phyloP scores from a whole-genome alignment of 768 basidiomycete genomes.

The Termitomyces heimii region DNA sequence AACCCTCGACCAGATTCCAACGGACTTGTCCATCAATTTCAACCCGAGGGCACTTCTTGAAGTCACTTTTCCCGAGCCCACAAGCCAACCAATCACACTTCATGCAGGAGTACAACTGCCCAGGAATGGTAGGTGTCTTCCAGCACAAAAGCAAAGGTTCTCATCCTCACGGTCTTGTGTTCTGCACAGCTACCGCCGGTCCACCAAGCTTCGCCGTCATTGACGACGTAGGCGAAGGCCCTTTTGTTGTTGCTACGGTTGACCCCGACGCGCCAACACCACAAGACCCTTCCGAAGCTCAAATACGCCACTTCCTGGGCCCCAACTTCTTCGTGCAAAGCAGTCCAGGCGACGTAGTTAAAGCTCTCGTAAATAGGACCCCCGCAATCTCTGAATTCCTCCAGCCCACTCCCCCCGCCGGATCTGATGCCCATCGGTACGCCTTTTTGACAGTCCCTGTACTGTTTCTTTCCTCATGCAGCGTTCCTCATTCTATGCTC shows the following conservation, averaged over 20 bases:
- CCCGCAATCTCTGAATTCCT: conserved; percentile 32
- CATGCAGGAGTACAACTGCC: conserved; percentile 29
- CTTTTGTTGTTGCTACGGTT: conserved; percentile 42
- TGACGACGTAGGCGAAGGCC: conserved; percentile 24
- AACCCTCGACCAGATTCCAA: conserved; percentile 22
- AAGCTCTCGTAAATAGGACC: conserved; percentile 27
- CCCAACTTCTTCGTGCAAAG: conserved; percentile 27
- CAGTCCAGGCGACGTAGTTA: not conserved
- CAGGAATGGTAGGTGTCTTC: conserved; percentile 21
- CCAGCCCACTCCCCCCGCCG: conserved; percentile 37
- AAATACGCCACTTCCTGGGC: conserved; percentile 44
- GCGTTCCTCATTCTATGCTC: conserved; percentile 15
- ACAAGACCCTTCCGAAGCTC: conserved; percentile 30
- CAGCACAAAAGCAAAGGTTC: too few relatives aligned
- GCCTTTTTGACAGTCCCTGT: not conserved
- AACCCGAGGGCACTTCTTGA: conserved; percentile 29
- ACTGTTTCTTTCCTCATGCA: not conserved
- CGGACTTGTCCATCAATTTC: conserved; percentile 24
- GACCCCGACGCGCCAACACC: conserved; percentile 50
- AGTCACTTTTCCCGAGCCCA: conserved; percentile 24
- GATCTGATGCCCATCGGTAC: conserved; percentile 37
- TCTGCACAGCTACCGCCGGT: conserved; percentile 27
- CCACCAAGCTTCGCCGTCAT: conserved; percentile 27
- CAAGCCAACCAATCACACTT: conserved; percentile 22
- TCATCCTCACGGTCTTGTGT: not conserved